Base-by-base conservation (phyloP, 176 grass and related monocot genomes). In the Musa schizocarpa region DNA sequence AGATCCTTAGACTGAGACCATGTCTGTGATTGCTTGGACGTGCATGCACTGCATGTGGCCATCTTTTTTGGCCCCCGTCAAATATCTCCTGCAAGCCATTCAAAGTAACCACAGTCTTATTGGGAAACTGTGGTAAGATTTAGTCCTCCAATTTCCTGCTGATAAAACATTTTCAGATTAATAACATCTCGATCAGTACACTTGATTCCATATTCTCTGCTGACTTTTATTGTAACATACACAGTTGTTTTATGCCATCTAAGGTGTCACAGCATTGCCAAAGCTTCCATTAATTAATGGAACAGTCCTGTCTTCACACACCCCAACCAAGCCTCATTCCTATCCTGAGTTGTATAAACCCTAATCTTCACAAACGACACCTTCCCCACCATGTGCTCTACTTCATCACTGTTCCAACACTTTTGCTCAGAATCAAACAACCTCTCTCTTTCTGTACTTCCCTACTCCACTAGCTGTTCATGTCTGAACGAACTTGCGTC, bases 391-490 rank as follows among this genome's bases (percentile, higher is more conserved):
- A 70, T 51, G 68, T 70, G 68, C 34, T 70, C 34, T 43, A 43
- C 34, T 43, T 43, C 34, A 43, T 43, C 34, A 49, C 19, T 1
- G 11, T 4, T 61, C 27, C 52, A 27, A 6, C 22, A 56, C 52
- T 54, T 54, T 62, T 62, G 65, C 24, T 68, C 26, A 68, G 24
- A 29, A 48, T 43, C 24, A 43, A 43, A 68, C 25, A 68, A 13
- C 65, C 65, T 68, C 27, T 43, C 25, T 34, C 65, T 48, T 43
- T 43, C 26, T 48, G 65, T 43, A 68, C 65, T 68, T 68, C 13
- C 27, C 65, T 68, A 48, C 65, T 68, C 65, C 12, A 34, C 65
- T 68, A 64, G 65, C 65, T 68, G 65, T 68, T 48, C 65, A 13
- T 43, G 10, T 34, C 13, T 63, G 61, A 63, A 22, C 61, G 22